A percentile compares a stretch with the other conserved stretches of the same genome.
Conservation (phyloP, 352 stramenopile species). For the Globisporangium paroecandrum region DNA sequence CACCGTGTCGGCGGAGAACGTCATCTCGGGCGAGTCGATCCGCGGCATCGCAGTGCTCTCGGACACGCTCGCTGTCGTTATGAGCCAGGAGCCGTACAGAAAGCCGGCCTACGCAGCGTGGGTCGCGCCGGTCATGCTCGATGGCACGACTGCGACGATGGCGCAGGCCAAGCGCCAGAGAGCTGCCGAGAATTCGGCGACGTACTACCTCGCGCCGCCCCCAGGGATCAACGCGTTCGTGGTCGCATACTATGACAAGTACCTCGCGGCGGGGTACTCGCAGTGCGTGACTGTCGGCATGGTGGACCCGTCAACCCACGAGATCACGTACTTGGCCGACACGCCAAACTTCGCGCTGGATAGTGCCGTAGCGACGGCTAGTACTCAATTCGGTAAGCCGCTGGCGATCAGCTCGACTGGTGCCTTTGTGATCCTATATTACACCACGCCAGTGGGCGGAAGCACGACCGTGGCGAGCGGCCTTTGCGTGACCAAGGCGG, state of each 20-base stretch:
- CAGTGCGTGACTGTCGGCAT: conserved; percentile 40
- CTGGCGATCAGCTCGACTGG: conserved; percentile 23
- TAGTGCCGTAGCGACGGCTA: conserved; percentile 22
- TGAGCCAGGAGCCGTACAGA: conserved; percentile 21
- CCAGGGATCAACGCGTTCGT: conserved; percentile 33
- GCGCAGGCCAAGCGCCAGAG: conserved; percentile 20
- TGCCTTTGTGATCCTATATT: conserved; percentile 56
- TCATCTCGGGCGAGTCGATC: conserved; percentile 26
- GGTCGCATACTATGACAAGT: conserved; percentile 46
- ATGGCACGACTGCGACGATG: conserved; percentile 20
- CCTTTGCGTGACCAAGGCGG: conserved; percentile 43
- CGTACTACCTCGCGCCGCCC: conserved; percentile 41
- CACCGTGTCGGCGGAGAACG: conserved; percentile 17
- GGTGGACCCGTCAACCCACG: conserved; percentile 25
- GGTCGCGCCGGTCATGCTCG: conserved; percentile 34
- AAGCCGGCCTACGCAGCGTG: conserved; percentile 16
- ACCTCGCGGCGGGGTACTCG: conserved; percentile 18
- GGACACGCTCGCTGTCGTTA: conserved; percentile 36
- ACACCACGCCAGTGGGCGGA: conserved; percentile 7
- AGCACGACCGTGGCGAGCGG: conserved; percentile 22
- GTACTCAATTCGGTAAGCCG: conserved; percentile 37
- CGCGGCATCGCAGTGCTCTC: conserved; percentile 58
- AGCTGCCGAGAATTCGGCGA: conserved; percentile 23
- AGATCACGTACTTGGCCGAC: conserved; percentile 31
- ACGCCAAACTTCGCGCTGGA: conserved; percentile 27